phyloP scores from a whole-genome alignment of 768 basidiomycete genomes.

The Panus rudis region DNA sequence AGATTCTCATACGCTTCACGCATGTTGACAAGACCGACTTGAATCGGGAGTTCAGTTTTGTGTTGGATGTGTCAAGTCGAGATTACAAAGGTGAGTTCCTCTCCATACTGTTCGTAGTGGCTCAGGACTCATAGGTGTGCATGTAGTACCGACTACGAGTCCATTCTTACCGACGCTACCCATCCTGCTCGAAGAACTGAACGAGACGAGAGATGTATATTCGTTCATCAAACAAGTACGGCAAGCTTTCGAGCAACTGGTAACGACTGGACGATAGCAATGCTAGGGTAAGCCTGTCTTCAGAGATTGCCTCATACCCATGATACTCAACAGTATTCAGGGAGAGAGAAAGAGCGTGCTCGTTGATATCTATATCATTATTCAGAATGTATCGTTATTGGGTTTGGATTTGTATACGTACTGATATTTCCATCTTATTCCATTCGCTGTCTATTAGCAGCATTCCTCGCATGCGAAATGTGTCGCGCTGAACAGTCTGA shows the following conservation, averaged over 20 bases:
- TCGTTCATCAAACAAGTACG: conserved; percentile 64
- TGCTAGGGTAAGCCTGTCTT: too few relatives aligned
- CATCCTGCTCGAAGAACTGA: conserved; percentile 63
- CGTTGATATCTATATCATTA: too few relatives aligned
- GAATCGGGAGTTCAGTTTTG: conserved; percentile 62
- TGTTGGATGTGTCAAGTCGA: conserved; percentile 62
- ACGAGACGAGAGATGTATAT: conserved; percentile 62
- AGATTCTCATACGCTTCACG: conserved; percentile 67
- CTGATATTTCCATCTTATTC: too few relatives aligned
- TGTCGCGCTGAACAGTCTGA: too few relatives aligned
- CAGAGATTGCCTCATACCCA: too few relatives aligned
- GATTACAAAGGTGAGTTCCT: conserved; percentile 55
- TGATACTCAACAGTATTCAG: too few relatives aligned
- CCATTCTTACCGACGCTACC: conserved; percentile 63
- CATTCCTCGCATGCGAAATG: too few relatives aligned
- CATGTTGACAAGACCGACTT: conserved; percentile 52
- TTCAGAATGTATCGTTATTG: too few relatives aligned
- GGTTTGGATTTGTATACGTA: too few relatives aligned
- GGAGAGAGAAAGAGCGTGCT: too few relatives aligned
- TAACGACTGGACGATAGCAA: conserved; percentile 12
- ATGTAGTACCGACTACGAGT: conserved; percentile 70
- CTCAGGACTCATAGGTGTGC: conserved; percentile 5
- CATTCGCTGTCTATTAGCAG: too few relatives aligned
- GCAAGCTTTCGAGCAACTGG: conserved; percentile 38
- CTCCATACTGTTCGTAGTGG: not conserved